Base-by-base conservation (phyloP, 2,329 filamentous ascomycete species). In the Penicillium sp. region DNA sequence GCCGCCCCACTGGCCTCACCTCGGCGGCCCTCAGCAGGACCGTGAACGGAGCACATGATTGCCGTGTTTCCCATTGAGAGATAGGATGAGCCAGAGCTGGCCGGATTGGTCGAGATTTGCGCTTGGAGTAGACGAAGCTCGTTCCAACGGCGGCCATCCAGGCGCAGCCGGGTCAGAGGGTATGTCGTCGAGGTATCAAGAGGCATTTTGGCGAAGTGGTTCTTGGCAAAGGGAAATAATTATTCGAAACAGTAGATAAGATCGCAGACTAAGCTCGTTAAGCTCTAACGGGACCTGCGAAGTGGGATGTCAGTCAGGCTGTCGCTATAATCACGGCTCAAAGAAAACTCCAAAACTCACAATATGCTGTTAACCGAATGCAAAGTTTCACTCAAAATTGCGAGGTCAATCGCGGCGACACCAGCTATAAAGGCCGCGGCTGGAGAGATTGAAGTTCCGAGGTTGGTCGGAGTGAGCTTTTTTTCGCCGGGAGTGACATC, bases 41-140 rank as follows among this genome's bases (percentile, higher is more conserved):
- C 94, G 1, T 87, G 85, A 41, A 99, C 87, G 20, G 92, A 91
- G 75, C 93, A 97, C 75, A 97, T 90, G 62, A 99, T 88, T 70
- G 96, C 94, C 18, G 94, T 99, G 75, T 97, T 96, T 64, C 94
- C 94, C 87, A 96, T 96, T 70, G 96, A 91, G 52, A 97, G 85
- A 74, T 96, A 96, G 55, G 88, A 90, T 37, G 90, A 96, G 29
- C 94, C 94, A 64, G 97, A 94, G 49, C 92, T 91, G 43, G 92
- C 88, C 54, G 92, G 88, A 74, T 97, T 94, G 1, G 91, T 97
- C 56, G 88, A 89, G 68, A 99, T 91, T 74, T 95, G 90, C 41
- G 89, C 93, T 68, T 91, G 86, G 44, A 96, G 83, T 7, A 90
- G 86, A 23, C 94, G 91, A 32, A 99, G 84, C 73, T 99, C 94